These are phyloP conservation scores for Colletotrichum sidae DNA, from an alignment of 2,329 filamentous ascomycete species.

Conservation along the genomic window DNA sequence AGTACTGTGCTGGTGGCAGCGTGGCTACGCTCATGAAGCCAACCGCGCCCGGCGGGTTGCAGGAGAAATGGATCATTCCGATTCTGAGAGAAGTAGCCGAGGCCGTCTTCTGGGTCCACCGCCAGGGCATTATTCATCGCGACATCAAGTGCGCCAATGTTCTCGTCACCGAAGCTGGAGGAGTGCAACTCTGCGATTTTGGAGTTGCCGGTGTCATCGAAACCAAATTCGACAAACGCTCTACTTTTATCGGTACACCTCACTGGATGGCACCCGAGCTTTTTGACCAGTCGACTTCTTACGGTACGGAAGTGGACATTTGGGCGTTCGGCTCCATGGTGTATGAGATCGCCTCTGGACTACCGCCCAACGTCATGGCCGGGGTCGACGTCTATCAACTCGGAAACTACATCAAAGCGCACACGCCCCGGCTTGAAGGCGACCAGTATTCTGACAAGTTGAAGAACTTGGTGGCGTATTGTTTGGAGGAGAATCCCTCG, in stretches of 20 bases:
- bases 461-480: constrained; percentile 78
- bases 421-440: constrained; percentile 77
- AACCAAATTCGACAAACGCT: constrained; percentile 79
- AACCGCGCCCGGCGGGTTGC: constrained; percentile 72
- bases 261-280: constrained; percentile 91
- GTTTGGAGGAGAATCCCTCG: constrained; percentile 75
- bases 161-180: constrained; percentile 79
- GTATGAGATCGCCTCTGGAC: constrained; percentile 83
- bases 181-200: constrained; percentile 86
- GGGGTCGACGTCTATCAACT: constrained; percentile 60
- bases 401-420: constrained; percentile 68
- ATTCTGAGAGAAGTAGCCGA: constrained; percentile 75
- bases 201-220: constrained; percentile 85
- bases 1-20: constrained; percentile 87
- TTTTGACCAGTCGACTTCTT: constrained; percentile 72
- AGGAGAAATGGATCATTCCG: constrained; percentile 77
- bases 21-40: constrained; percentile 79
- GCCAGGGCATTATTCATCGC: constrained; percentile 76
- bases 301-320: constrained; percentile 81
- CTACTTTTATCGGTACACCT: constrained; percentile 84
- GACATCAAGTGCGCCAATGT: constrained; percentile 85
- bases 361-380: constrained; percentile 75
- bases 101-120: constrained; percentile 75
- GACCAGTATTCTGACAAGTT: constrained; percentile 77
- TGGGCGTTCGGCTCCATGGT: constrained; percentile 88